phyloP scores from a whole-genome alignment of 257 asterid species.

The Solanum corneliomulleri region DNA sequence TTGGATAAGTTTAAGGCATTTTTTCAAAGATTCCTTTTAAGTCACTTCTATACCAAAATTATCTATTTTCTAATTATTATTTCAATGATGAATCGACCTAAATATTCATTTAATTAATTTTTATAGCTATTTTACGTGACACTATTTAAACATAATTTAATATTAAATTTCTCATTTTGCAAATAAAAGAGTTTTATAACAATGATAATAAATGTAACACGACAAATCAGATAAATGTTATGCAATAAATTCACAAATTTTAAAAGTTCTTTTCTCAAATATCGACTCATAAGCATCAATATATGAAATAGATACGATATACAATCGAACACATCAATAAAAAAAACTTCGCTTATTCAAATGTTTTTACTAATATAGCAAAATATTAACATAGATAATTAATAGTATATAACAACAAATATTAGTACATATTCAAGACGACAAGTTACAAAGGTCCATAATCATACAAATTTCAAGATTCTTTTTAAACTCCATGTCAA shows the following conservation, averaged over 20 bases:
- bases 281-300: not conserved
- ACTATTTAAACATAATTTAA: not conserved
- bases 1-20: not conserved
- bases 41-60: not conserved
- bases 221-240: not conserved
- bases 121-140: not conserved
- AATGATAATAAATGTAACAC: not conserved
- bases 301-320: fast-evolving
- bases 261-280: not conserved
- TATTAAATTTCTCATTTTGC: not conserved
- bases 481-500: fast-evolving
- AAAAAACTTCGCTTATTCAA: fast-evolving
- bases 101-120: not conserved
- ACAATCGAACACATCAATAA: not conserved
- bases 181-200: not conserved
- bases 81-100: not conserved
- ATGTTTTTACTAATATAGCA: not conserved
- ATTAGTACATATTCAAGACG: not conserved
- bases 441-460: not conserved
- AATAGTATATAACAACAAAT: not conserved
- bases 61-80: not conserved
- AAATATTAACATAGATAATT: not conserved
- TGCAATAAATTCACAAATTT: not conserved
- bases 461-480: not conserved
- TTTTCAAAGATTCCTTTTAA: not conserved